Conservation (phyloP, 1,284 basidiomycete species). For the Cryptococcus sp. region DNA sequence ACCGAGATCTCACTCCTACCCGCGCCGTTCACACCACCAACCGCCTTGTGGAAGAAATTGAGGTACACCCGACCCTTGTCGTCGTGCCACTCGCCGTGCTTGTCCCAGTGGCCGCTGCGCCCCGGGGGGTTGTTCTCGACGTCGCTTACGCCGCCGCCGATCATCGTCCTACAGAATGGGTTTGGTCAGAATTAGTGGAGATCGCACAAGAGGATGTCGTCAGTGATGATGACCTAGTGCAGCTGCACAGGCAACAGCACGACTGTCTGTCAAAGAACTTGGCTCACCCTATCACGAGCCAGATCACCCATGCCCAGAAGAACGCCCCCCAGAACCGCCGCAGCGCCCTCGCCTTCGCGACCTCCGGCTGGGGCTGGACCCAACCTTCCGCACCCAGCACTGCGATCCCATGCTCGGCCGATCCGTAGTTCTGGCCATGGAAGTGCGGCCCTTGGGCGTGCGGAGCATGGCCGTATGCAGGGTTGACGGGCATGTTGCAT, state of each 20-base stretch:
- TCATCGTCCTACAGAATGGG: constrained; percentile 19
- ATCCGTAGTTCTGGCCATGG: no score
- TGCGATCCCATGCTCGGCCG: no score
- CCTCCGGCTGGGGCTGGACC: constrained; percentile 23
- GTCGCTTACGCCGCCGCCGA: constrained; percentile 38
- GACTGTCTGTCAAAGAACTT: no score
- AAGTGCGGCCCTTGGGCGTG: no score
- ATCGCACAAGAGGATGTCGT: no score
- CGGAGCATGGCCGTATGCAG: not conserved
- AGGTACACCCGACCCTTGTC: no score
- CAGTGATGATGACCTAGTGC: no score
- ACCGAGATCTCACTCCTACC: no score
- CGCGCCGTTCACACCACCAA: no score
- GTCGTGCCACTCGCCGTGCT: constrained; percentile 2
- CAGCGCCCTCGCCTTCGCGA: constrained; percentile 37
- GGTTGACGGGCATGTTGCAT: not conserved
- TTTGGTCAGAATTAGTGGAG: not conserved
- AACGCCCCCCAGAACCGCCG: constrained; percentile 44
- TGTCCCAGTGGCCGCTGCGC: constrained; percentile 36
- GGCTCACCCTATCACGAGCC: constrained; percentile 42
- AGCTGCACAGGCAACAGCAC: no score
- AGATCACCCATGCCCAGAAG: constrained; percentile 46
- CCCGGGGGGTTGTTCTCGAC: constrained; percentile 23
- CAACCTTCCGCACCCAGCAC: constrained; percentile 14
- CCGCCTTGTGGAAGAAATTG: no score